A percentile compares a stretch with the other conserved stretches of the same genome.
phyloP scores from a whole-genome alignment of 352 stramenopile genomes.

The Phytophthora capsici region DNA sequence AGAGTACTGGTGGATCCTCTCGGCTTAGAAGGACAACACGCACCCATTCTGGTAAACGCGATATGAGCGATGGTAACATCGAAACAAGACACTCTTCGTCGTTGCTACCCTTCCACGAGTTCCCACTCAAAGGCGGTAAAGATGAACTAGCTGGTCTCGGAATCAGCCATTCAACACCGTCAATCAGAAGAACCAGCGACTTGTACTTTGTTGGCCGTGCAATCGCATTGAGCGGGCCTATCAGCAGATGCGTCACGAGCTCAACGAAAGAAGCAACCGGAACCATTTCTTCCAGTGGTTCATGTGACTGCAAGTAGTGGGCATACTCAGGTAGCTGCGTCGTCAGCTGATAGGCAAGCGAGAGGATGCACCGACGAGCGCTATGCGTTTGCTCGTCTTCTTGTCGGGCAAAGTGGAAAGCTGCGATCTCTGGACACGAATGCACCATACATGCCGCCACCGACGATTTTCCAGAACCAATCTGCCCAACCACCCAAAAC shows the following conservation, averaged over 20 bases:
- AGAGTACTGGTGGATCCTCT: constrained; percentile 63
- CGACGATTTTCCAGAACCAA: constrained; percentile 73
- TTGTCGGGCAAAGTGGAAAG: constrained; percentile 76
- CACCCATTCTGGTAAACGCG: constrained; percentile 69
- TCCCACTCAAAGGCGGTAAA: constrained; percentile 18
- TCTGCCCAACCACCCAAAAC: constrained; percentile 79
- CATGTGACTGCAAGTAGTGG: constrained; percentile 67
- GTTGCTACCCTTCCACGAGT: constrained; percentile 19
- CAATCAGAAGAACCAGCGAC: constrained; percentile 66
- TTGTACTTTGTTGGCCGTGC: constrained; percentile 54
- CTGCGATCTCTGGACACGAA: constrained; percentile 67
- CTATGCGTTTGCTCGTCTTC: constrained; percentile 84
- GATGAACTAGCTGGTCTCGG: constrained; percentile 22
- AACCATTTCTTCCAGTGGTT: constrained; percentile 78
- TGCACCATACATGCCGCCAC: constrained; percentile 73
- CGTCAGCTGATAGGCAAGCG: constrained; percentile 75
- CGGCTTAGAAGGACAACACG: constrained; percentile 69
- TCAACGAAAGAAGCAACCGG: constrained; percentile 69
- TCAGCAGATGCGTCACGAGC: constrained; percentile 57
- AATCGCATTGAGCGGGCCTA: constrained; percentile 74
- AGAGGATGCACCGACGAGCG: constrained; percentile 67
- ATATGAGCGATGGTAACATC: constrained; percentile 53
- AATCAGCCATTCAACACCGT: constrained; percentile 67
- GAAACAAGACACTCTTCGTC: constrained; percentile 70
- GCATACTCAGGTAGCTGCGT: constrained; percentile 77